phyloP scores from a whole-genome alignment of 2,329 filamentous ascomycete genomes.

The Harringtonia lauricola region DNA sequence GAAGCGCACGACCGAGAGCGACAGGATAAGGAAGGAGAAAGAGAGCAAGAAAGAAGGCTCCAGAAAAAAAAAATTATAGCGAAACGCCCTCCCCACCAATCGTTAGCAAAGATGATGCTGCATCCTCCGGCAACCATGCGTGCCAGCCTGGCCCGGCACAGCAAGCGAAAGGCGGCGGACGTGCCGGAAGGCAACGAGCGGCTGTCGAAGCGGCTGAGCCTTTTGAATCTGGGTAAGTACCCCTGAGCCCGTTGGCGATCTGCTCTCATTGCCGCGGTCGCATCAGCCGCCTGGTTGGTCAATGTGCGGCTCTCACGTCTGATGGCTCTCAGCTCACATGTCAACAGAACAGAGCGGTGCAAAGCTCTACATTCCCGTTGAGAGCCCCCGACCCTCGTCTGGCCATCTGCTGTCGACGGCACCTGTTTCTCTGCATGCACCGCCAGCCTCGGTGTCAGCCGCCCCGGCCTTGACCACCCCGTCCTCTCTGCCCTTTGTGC shows the following conservation, averaged over 20 bases:
- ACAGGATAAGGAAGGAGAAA: background rate
- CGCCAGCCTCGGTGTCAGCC: background rate
- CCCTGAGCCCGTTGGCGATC: background rate
- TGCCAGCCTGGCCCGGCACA: constrained; percentile 14
- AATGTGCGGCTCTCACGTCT: background rate
- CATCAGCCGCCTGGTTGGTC: too few relatives aligned
- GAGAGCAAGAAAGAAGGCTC: background rate
- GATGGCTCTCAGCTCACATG: constrained; percentile 1
- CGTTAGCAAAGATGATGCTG: constrained; percentile 4
- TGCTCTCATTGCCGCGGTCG: background rate
- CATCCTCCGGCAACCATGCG: background rate
- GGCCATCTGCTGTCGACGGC: constrained; percentile 4
- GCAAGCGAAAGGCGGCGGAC: constrained; percentile 51
- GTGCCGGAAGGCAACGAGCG: constrained; percentile 50
- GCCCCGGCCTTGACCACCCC: background rate
- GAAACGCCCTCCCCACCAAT: background rate
- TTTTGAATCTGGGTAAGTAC: constrained; percentile 69
- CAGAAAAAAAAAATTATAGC: background rate
- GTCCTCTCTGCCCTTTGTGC: background rate
- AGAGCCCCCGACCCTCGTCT: constrained; percentile 27
- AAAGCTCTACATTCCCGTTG: constrained; percentile 56
- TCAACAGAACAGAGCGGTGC: constrained; percentile 46
- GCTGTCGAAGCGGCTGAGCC: constrained; percentile 72
- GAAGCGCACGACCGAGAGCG: background rate
- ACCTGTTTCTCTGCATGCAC: too few relatives aligned